Evolutionary conservation across 805 yeast species (phyloP).

Genomic region (Candida nemodendra): DNA sequence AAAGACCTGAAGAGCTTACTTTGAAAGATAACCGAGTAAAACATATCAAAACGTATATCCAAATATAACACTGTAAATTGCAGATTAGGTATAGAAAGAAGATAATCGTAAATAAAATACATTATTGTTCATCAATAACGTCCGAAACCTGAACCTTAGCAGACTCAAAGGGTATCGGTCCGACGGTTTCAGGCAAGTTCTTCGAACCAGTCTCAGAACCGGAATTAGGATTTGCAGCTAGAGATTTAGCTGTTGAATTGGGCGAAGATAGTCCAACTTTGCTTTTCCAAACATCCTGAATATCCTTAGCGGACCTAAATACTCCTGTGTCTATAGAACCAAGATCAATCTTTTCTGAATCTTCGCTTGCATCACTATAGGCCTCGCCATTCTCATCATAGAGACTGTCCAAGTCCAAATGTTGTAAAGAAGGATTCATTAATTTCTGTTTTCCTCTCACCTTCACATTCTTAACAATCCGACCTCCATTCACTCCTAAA

Average conservation of each 20-base stretch:
- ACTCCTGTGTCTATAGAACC: constrained; percentile 47
- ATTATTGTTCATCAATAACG: constrained; percentile 9
- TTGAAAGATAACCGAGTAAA: too few species aligned
- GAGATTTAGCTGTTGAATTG: constrained; percentile 6
- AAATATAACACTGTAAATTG: too few species aligned
- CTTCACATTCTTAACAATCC: constrained; percentile 17
- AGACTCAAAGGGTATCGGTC: constrained; percentile 6
- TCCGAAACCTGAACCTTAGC: constrained; percentile 14
- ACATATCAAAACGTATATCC: too few species aligned
- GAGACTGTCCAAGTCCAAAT: constrained; percentile 22
- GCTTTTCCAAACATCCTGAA: constrained; percentile 6
- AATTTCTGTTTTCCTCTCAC: constrained; percentile 21
- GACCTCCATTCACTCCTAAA: constrained; percentile 12
- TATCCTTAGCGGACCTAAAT: constrained; percentile 3
- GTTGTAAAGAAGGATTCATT: constrained; percentile 27
- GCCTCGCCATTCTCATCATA: constrained; percentile 21
- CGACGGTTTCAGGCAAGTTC: constrained; percentile 11
- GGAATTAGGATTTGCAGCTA: constrained; percentile 3
- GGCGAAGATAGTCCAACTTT: constrained; percentile 4
- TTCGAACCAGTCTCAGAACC: constrained; percentile 15
- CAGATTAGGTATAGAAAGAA: too few species aligned
- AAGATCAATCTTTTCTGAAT: constrained; percentile 40
- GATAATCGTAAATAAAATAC: too few species aligned
- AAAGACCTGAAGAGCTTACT: too few species aligned
- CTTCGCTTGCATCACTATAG: constrained; percentile 16